These are phyloP conservation scores for Cucurbita maxima DNA, from an alignment of 306 rosid species.

Conservation along the genomic window DNA sequence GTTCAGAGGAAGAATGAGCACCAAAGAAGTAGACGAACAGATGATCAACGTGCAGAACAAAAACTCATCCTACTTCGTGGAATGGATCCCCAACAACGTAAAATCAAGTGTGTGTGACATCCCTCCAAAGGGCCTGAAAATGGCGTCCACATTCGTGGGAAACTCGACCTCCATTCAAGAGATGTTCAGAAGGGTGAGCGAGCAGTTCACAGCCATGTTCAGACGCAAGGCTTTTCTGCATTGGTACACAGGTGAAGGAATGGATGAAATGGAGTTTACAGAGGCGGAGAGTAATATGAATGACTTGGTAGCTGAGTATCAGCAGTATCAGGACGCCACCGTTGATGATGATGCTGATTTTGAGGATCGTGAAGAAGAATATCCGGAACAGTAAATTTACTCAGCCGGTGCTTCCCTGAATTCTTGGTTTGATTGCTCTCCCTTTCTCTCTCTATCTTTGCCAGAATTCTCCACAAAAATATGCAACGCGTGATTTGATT, in stretches of 20 bases:
- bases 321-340: constrained; percentile 87
- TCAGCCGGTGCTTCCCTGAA: background rate
- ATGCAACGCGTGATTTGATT: background rate
- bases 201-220: constrained; percentile 87
- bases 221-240: constrained; percentile 91
- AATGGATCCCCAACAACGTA: constrained; percentile 94
- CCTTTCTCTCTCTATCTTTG: too few species aligned
- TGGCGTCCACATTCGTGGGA: constrained; percentile 87
- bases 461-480: background rate
- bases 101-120: constrained; percentile 88
- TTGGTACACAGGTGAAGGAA: constrained; percentile 93
- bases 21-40: constrained; percentile 90
- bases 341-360: constrained; percentile 66
- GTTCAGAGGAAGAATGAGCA: constrained; percentile 96
- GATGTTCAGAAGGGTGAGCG: constrained; percentile 92
- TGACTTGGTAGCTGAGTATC: constrained; percentile 85
- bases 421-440: background rate
- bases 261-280: constrained; percentile 96
- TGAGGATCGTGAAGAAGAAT: constrained; percentile 40
- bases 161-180: constrained; percentile 91
- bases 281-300: constrained; percentile 95
- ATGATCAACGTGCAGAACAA: constrained; percentile 92
- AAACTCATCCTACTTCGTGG: constrained; percentile 81
- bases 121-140: constrained; percentile 63
- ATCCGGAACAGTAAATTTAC: constrained; percentile 10